These are phyloP conservation scores for Lactifluus subvellereus DNA, from an alignment of 768 basidiomycete genomes.

Conservation along the genomic window DNA sequence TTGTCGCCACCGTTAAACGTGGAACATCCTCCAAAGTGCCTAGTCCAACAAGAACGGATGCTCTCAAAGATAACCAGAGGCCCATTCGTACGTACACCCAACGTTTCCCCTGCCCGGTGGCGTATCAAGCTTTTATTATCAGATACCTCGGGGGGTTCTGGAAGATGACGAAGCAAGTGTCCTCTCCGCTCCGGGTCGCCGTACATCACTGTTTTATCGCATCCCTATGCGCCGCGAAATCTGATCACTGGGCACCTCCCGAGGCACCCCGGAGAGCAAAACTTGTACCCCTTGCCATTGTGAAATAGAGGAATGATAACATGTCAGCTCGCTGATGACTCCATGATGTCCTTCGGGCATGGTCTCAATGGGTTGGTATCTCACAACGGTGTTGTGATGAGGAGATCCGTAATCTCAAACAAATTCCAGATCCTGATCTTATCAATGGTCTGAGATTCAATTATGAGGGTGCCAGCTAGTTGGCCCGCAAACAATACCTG, in stretches of 20 bases:
- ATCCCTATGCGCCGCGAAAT: background rate
- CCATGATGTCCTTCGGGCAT: background rate
- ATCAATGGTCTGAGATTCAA: conserved; percentile 4
- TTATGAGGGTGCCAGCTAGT: background rate
- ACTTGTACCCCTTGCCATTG: background rate
- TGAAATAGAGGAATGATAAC: background rate
- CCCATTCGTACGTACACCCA: background rate
- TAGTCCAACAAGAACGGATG: background rate
- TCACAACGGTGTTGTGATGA: background rate
- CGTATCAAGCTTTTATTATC: conserved; percentile 6
- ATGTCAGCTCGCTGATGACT: background rate
- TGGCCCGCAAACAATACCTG: conserved; percentile 4
- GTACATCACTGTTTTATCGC: background rate
- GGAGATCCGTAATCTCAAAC: conserved; percentile 10
- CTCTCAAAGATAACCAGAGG: background rate
- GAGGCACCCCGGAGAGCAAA: background rate
- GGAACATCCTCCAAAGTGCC: background rate
- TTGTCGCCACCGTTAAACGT: conserved; percentile 16
- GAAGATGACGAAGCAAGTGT: conserved; percentile 15
- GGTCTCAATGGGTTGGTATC: background rate
- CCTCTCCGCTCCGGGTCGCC: background rate
- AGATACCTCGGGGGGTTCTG: background rate
- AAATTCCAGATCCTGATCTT: conserved; percentile 16
- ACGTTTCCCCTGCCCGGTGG: conserved; percentile 4
- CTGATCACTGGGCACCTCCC: background rate